Conservation (phyloP, 2,329 filamentous ascomycete species). For the Xylaria sp. region DNA sequence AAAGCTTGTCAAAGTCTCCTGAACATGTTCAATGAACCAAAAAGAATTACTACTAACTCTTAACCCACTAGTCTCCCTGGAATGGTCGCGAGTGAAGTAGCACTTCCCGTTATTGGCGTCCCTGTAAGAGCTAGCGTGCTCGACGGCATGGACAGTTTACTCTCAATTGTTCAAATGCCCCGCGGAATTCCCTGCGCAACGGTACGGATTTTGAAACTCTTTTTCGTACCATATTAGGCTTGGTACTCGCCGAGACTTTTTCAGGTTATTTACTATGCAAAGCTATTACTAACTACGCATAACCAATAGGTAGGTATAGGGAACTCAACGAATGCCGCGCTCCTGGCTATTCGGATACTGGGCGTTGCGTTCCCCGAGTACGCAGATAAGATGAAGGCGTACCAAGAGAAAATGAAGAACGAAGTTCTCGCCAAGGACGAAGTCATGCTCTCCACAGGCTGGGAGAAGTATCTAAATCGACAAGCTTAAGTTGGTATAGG, state of each 20-base stretch:
- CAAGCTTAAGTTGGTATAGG: conserved; percentile 3
- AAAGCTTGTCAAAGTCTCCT: background rate
- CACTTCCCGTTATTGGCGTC: conserved; percentile 77
- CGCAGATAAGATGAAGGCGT: conserved; percentile 62
- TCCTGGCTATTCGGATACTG: conserved; percentile 73
- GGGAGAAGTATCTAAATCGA: conserved; percentile 24
- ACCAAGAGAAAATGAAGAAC: conserved; percentile 65
- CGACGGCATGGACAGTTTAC: conserved; percentile 72
- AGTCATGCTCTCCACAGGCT: conserved; percentile 17
- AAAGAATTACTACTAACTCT: conserved; percentile 4
- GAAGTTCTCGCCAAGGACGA: conserved; percentile 54
- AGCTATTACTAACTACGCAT: background rate
- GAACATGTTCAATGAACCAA: background rate
- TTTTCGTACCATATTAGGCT: background rate
- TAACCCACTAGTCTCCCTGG: conserved; percentile 18
- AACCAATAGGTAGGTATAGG: conserved; percentile 68
- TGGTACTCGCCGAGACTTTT: background rate
- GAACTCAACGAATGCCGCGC: conserved; percentile 77
- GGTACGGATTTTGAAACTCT: background rate
- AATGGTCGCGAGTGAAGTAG: conserved; percentile 56
- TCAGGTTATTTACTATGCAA: background rate
- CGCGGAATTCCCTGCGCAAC: conserved; percentile 74
- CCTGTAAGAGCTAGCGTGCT: conserved; percentile 76
- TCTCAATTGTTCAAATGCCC: conserved; percentile 81
- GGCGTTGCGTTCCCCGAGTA: conserved; percentile 63